Percentiles rank a stretch among this genome's conserved stretches.
phyloP scores from a whole-genome alignment of 169 alveolate species.

The Plasmodium coatneyi region DNA sequence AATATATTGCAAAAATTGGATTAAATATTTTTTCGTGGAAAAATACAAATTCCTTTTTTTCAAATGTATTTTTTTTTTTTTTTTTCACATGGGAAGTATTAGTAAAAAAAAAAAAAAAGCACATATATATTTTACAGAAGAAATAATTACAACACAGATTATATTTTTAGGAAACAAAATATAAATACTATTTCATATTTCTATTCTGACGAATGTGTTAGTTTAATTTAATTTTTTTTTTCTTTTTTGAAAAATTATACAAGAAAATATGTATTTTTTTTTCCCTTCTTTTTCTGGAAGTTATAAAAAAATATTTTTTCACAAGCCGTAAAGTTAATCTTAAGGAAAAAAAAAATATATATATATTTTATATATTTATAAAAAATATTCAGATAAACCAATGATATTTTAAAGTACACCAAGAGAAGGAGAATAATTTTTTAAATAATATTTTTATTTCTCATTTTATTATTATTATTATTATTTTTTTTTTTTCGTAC shows the following conservation, averaged over 20 bases:
- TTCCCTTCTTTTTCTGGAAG: conserved; percentile 20
- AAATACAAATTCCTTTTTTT: conserved; percentile 1
- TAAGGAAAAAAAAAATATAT: conserved; percentile 7
- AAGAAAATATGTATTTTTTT: background rate
- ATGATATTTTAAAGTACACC: conserved; percentile 31
- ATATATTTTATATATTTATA: background rate
- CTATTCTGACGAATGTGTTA: conserved; percentile 48
- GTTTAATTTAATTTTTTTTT: background rate
- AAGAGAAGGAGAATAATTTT: background rate
- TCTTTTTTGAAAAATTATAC: background rate
- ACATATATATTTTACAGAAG: background rate
- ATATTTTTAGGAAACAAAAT: conserved; percentile 1
- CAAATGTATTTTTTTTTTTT: background rate
- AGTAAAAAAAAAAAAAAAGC: background rate
- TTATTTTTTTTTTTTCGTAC: background rate
- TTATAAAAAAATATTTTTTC: conserved; percentile 13
- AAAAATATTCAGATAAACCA: background rate
- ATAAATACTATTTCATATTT: background rate
- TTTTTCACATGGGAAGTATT: conserved; percentile 7
- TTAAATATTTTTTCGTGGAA: background rate
- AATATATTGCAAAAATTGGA: background rate
- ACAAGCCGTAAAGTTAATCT: conserved; percentile 26
- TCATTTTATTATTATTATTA: background rate
- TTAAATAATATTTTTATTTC: background rate
- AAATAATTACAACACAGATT: background rate